A percentile compares a stretch with the other conserved stretches of the same genome.
These are phyloP conservation scores for Exophiala aquamarina DNA, from an alignment of 2,329 filamentous ascomycete genomes.

Conservation along the genomic window DNA sequence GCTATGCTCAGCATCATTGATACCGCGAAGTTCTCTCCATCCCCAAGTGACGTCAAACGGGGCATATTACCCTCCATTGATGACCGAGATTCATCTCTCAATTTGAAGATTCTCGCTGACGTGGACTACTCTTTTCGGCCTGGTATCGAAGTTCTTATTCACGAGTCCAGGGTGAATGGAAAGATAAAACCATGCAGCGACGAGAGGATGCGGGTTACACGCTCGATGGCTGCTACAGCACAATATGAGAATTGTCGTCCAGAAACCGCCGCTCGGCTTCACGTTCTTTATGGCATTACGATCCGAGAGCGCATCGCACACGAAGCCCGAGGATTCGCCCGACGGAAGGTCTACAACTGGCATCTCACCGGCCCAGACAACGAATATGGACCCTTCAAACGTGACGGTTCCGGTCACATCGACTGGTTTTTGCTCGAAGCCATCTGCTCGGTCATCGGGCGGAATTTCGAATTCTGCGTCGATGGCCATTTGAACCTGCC, in stretches of 20 bases:
- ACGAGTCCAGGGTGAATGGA: conserved; percentile 6
- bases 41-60: conserved; percentile 15
- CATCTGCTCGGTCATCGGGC: conserved; percentile 20
- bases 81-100: conserved; percentile 22
- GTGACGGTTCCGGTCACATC: conserved; percentile 24
- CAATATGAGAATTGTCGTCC: conserved; percentile 13
- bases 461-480: conserved; percentile 23
- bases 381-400: conserved; percentile 27
- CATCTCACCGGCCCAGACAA: conserved; percentile 14
- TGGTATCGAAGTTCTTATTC: conserved; percentile 21
- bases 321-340: conserved; percentile 18
- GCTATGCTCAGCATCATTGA: conserved; percentile 26
- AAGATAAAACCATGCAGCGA: conserved; percentile 4
- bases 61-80: conserved; percentile 20
- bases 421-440: conserved; percentile 28
- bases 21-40: conserved; percentile 24
- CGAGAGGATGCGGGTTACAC: conserved; percentile 12
- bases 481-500: conserved; percentile 20
- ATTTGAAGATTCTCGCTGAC: conserved; percentile 20
- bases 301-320: conserved; percentile 20
- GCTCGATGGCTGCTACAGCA: conserved; percentile 13
- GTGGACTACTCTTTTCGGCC: conserved; percentile 8
- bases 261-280: conserved; percentile 22
- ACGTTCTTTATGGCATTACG: conserved; percentile 27
- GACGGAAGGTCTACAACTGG: conserved; percentile 28